Conservation (phyloP, 1,284 basidiomycete species). For the Filobasidium uniguttulatum region DNA sequence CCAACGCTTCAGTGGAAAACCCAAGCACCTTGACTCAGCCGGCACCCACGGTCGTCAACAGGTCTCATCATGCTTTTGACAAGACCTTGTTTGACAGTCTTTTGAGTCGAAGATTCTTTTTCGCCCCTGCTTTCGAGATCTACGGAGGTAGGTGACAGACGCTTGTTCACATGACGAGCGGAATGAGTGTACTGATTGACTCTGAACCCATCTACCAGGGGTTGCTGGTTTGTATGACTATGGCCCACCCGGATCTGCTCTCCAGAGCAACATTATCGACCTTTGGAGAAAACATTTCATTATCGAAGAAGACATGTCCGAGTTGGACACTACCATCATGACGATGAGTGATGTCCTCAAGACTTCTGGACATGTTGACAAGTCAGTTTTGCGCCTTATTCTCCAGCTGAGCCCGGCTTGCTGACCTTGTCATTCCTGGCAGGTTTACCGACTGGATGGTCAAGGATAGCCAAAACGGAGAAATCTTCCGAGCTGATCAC, state of each 20-base stretch:
- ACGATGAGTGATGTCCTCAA: slow-evolving; percentile 91
- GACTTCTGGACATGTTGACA: slow-evolving; percentile 93
- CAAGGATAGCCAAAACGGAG: slow-evolving; percentile 84
- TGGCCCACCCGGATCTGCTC: slow-evolving; percentile 82
- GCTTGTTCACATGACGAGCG: slow-evolving; percentile 3
- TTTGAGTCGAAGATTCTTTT: slow-evolving; percentile 90
- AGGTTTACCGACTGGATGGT: slow-evolving; percentile 98
- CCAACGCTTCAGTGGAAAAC: slow-evolving; percentile 22
- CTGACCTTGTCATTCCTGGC: background rate
- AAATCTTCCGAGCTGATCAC: slow-evolving; percentile 95
- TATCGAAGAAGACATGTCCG: slow-evolving; percentile 96
- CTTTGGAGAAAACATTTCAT: slow-evolving; percentile 99
- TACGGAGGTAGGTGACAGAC: slow-evolving; percentile 60
- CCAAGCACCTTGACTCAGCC: slow-evolving; percentile 23
- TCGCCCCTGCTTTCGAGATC: slow-evolving; percentile 95
- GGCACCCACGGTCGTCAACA: slow-evolving; percentile 47
- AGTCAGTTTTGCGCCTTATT: slow-evolving; percentile 31
- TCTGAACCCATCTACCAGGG: too few species aligned
- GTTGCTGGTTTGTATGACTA: slow-evolving; percentile 94
- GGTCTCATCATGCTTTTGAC: slow-evolving; percentile 76
- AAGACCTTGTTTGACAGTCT: slow-evolving; percentile 74
- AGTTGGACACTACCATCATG: slow-evolving; percentile 97
- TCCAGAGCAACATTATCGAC: slow-evolving; percentile 92
- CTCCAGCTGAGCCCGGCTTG: background rate
- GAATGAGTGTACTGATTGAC: slow-evolving; percentile 35